Evolutionary conservation across 2,329 filamentous ascomycete species (phyloP).

Genomic region (Blastomyces parvus): DNA sequence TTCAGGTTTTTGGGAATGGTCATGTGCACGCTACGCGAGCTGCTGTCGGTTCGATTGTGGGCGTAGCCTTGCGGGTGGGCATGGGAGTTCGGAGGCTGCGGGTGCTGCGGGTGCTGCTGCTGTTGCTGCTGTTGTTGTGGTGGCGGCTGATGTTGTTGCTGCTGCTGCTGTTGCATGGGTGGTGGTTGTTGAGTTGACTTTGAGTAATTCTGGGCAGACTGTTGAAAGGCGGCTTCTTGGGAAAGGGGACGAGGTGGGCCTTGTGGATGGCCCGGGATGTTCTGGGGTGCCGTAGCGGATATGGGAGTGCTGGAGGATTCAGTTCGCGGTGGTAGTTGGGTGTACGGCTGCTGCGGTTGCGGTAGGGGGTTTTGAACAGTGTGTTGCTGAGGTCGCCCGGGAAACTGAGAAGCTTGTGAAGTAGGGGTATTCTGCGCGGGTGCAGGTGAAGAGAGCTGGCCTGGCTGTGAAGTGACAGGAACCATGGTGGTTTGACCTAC

Average conservation of each 20-base stretch:
- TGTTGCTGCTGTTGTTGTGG: conserved; percentile 23
- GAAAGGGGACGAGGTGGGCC: conserved; percentile 36
- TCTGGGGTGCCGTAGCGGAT: conserved; percentile 23
- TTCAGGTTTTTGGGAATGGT: conserved; percentile 75
- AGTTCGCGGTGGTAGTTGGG: conserved; percentile 24
- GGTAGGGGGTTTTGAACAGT: not conserved
- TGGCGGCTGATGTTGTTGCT: conserved; percentile 22
- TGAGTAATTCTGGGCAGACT: conserved; percentile 37
- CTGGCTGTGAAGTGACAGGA: conserved; percentile 27
- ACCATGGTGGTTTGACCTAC: conserved; percentile 31
- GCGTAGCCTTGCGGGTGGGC: conserved; percentile 36
- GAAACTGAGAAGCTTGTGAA: conserved; percentile 15
- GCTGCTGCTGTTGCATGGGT: conserved; percentile 22
- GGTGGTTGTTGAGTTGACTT: conserved; percentile 21
- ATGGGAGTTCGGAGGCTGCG: conserved; percentile 26
- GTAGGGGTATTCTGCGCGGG: conserved; percentile 21
- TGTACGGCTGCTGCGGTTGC: conserved; percentile 19
- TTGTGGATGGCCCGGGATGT: conserved; percentile 23
- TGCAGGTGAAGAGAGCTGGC: conserved; percentile 26
- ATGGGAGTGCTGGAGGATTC: conserved; percentile 27
- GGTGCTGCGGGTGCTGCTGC: conserved; percentile 22
- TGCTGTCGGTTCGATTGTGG: conserved; percentile 32
- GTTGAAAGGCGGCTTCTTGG: conserved; percentile 38
- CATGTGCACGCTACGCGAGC: conserved; percentile 53
- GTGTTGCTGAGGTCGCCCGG: conserved; percentile 9